A percentile compares a stretch with the other conserved stretches of the same genome.
Evolutionary conservation across 352 stramenopile species (phyloP).

Genomic region (Globisporangium orthogonon): DNA sequence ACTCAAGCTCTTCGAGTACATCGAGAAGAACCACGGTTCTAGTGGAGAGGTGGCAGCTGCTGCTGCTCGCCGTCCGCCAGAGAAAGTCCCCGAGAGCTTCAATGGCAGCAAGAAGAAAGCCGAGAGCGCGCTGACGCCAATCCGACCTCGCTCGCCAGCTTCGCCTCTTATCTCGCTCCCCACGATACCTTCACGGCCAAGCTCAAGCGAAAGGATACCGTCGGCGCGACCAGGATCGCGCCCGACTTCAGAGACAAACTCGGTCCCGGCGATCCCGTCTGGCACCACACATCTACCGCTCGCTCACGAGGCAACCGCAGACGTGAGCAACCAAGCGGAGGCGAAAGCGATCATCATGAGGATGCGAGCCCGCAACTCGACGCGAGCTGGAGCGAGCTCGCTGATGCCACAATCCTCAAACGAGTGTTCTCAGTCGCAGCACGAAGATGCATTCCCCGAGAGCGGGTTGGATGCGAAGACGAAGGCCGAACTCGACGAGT

Average conservation of each 20-base stretch:
- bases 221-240: not conserved
- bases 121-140: constrained; percentile 8
- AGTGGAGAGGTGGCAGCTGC: too few relatives aligned
- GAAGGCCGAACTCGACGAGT: constrained; percentile 45
- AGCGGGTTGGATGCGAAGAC: constrained; percentile 20
- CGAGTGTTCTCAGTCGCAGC: not conserved
- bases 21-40: constrained; percentile 20
- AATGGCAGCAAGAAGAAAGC: constrained; percentile 22
- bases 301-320: not conserved
- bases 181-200: constrained; percentile 9
- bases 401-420: not conserved
- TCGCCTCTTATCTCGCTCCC: not conserved
- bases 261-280: not conserved
- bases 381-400: constrained; percentile 2
- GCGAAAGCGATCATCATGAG: constrained; percentile 31
- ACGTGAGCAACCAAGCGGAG: constrained; percentile 22
- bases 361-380: constrained; percentile 20
- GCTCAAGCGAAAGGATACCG: constrained; percentile 4
- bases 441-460: constrained; percentile 22
- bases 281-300: not conserved
- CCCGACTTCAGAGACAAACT: not conserved
- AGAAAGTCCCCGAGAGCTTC: constrained; percentile 27
- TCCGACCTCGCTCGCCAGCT: constrained; percentile 6
- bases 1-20: constrained; percentile 50
- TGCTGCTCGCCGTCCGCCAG: not conserved